Conservation (phyloP, 2,329 filamentous ascomycete species). For the Phialophora expanda region DNA sequence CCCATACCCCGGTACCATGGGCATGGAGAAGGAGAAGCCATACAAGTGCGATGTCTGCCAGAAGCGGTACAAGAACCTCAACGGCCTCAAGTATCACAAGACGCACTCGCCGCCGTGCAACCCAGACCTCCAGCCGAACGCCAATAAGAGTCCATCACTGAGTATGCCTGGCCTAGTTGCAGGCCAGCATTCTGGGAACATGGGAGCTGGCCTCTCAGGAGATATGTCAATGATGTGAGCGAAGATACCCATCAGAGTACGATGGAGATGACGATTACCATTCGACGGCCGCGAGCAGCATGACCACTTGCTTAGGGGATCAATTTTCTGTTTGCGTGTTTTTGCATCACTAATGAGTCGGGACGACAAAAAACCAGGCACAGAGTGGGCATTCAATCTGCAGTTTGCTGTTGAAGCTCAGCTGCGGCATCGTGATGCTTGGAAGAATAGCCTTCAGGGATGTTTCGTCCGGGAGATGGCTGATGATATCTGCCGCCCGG, state of each 20-base stretch:
- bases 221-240: conserved; percentile 30
- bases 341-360: conserved; percentile 28
- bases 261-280: conserved; percentile 17
- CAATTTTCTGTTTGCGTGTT: conserved; percentile 8
- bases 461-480: not conserved
- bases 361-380: conserved; percentile 22
- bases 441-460: not conserved
- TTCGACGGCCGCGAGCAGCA: conserved; percentile 12
- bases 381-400: not conserved
- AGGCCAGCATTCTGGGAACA: conserved; percentile 54
- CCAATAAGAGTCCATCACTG: conserved; percentile 44
- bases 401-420: not conserved
- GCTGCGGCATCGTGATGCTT: not conserved
- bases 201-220: conserved; percentile 55
- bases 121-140: conserved; percentile 71
- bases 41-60: conserved; percentile 97
- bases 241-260: conserved; percentile 13
- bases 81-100: conserved; percentile 94
- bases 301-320: conserved; percentile 6
- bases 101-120: conserved; percentile 88
- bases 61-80: conserved; percentile 98
- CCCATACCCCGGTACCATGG: conserved; percentile 91
- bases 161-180: conserved; percentile 32
- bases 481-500: not conserved
- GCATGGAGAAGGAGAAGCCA: conserved; percentile 99